phyloP scores from a whole-genome alignment of 2,329 filamentous ascomycete genomes.

The Microsporum canis region DNA sequence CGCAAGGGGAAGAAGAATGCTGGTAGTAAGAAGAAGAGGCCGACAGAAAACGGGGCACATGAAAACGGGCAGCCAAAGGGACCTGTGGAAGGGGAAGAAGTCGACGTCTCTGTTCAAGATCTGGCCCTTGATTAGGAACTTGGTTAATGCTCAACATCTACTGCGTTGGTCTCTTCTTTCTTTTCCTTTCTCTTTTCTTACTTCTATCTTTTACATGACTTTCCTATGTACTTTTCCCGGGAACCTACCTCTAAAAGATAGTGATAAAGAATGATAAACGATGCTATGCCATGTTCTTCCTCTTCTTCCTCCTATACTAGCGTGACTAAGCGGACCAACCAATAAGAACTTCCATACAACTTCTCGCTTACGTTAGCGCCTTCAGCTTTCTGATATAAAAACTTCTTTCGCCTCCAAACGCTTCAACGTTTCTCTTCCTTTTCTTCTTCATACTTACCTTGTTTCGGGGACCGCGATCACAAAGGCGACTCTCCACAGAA shows the following conservation, averaged over 20 bases:
- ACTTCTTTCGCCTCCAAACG: constrained; percentile 5
- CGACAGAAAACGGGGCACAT: neutral
- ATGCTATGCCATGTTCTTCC: neutral
- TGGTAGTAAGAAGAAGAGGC: constrained; percentile 5
- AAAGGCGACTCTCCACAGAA: constrained; percentile 35
- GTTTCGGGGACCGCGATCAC: constrained; percentile 39
- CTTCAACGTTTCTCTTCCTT: constrained; percentile 30
- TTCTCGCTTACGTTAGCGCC: neutral
- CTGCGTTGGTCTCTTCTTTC: neutral
- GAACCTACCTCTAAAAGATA: neutral
- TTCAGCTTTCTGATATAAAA: constrained; percentile 22
- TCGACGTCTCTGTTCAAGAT: neutral
- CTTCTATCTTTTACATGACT: neutral
- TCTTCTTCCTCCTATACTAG: neutral
- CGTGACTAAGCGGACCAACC: neutral
- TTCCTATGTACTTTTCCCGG: neutral
- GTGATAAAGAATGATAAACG: neutral
- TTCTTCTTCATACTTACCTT: constrained; percentile 43
- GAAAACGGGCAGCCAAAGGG: neutral
- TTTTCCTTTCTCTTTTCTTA: neutral
- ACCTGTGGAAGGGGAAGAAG: neutral
- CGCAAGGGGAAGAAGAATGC: constrained; percentile 11
- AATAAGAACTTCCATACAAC: neutral
- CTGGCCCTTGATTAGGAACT: neutral
- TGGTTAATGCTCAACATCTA: neutral